phyloP scores from a whole-genome alignment of 495 filamentous ascomycete genomes.

The Xylaria acuta region DNA sequence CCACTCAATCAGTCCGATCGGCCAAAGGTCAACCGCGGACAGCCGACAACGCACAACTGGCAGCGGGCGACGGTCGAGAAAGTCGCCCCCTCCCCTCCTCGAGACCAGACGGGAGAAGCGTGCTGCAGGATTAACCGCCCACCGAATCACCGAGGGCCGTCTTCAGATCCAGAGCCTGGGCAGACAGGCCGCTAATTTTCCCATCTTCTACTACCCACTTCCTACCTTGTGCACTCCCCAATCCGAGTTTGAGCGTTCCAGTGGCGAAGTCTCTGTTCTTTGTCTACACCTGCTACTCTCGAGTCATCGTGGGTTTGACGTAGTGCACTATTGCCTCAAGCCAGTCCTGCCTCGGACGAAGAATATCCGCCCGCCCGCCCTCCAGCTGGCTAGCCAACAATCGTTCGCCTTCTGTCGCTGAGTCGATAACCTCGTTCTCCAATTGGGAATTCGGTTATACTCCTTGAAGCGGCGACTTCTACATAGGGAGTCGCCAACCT shows the following conservation, averaged over 20 bases:
- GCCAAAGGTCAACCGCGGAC: neutral
- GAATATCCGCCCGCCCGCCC: neutral
- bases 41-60: constrained; percentile 1
- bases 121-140: constrained; percentile 14
- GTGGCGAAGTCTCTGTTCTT: constrained; percentile 35
- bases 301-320: constrained; percentile 24
- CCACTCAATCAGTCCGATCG: neutral
- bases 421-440: neutral
- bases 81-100: neutral
- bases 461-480: constrained; percentile 26
- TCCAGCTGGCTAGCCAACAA: constrained; percentile 1
- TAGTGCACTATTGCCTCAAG: neutral
- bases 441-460: constrained; percentile 1
- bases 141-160: constrained; percentile 22
- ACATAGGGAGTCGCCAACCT: constrained; percentile 10
- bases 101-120: constrained; percentile 10
- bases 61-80: neutral
- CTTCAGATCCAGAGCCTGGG: neutral
- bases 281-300: constrained; percentile 12
- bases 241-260: neutral
- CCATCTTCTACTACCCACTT: constrained; percentile 23
- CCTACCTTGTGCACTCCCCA: constrained; percentile 14
- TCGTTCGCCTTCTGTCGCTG: neutral
- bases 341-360: neutral
- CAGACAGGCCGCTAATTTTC: constrained; percentile 22